These are phyloP conservation scores for Penicillium arizonense DNA, from an alignment of 495 filamentous ascomycete genomes.

Conservation along the genomic window DNA sequence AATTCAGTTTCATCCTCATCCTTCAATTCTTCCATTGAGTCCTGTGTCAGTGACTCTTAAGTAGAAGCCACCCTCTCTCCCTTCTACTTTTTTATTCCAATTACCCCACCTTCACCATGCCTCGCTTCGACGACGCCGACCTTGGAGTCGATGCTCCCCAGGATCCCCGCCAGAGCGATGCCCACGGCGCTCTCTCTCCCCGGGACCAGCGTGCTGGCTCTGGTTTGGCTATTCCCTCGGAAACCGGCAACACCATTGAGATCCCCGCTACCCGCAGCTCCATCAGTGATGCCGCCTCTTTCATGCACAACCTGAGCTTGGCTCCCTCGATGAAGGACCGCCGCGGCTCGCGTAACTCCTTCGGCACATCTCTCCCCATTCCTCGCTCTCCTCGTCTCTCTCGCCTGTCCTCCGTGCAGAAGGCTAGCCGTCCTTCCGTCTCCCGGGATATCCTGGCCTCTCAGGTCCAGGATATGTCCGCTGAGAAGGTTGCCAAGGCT, in stretches of 20 bases:
- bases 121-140: slow-evolving; percentile 60
- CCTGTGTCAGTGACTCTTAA: slow-evolving; percentile 8
- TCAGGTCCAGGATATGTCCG: slow-evolving; percentile 68
- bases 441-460: slow-evolving; percentile 70
- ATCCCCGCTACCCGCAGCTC: slow-evolving; percentile 69
- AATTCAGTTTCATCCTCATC: slow-evolving; percentile 3
- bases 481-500: slow-evolving; percentile 63
- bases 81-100: slow-evolving; percentile 3
- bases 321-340: slow-evolving; percentile 65
- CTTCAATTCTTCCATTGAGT: slow-evolving; percentile 17
- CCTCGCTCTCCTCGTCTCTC: slow-evolving; percentile 69
- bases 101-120: slow-evolving; percentile 48
- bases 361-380: slow-evolving; percentile 74
- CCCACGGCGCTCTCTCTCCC: slow-evolving; percentile 23
- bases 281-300: slow-evolving; percentile 64
- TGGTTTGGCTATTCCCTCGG: slow-evolving; percentile 49
- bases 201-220: slow-evolving; percentile 17
- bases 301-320: slow-evolving; percentile 73
- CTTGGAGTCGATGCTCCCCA: slow-evolving; percentile 41
- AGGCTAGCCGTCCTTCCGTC: slow-evolving; percentile 40
- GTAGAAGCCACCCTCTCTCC: slow-evolving; percentile 1
- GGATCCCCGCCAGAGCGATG: slow-evolving; percentile 27
- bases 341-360: slow-evolving; percentile 73
- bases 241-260: slow-evolving; percentile 59
- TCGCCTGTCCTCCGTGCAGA: slow-evolving; percentile 57